These are phyloP conservation scores for Diplodia scrobiculata DNA, from an alignment of 2,329 filamentous ascomycete genomes.

Conservation along the genomic window DNA sequence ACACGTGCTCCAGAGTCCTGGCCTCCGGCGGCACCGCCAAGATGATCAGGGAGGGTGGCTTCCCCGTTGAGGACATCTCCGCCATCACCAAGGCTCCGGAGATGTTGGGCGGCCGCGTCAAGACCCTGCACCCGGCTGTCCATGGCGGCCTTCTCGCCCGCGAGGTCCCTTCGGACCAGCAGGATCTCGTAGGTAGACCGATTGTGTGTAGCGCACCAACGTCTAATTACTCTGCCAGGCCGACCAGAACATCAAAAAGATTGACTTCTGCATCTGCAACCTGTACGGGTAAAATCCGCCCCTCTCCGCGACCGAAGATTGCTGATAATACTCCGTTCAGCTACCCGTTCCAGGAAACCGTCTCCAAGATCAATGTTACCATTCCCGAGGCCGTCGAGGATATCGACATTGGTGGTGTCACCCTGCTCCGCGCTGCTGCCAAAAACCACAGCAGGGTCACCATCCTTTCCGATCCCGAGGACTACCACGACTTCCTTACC, in stretches of 20 bases:
- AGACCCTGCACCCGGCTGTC: constrained; percentile 95
- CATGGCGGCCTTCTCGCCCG: constrained; percentile 84
- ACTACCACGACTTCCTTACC: constrained; percentile 91
- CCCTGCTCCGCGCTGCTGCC: constrained; percentile 89
- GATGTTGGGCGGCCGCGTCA: constrained; percentile 89
- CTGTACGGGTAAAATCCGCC: constrained; percentile 49
- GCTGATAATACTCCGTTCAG: constrained; percentile 2
- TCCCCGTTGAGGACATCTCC: constrained; percentile 96
- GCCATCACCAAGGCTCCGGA: constrained; percentile 93
- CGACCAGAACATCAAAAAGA: constrained; percentile 45
- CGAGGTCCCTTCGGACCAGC: constrained; percentile 91
- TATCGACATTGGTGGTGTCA: constrained; percentile 96
- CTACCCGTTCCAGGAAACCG: constrained; percentile 98
- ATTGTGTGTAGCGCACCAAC: neutral
- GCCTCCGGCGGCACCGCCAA: constrained; percentile 93
- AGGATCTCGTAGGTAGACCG: constrained; percentile 67
- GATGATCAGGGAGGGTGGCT: constrained; percentile 94
- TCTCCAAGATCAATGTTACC: constrained; percentile 95
- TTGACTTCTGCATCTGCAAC: constrained; percentile 73
- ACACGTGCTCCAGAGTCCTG: constrained; percentile 59
- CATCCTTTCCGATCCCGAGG: constrained; percentile 88
- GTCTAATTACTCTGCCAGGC: constrained; percentile 39
- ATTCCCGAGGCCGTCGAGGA: constrained; percentile 97
- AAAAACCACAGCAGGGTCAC: constrained; percentile 98
- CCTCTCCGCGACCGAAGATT: neutral